Evolutionary conservation across 2,329 filamentous ascomycete species (phyloP).

Genomic region (Didymella segeticola): DNA sequence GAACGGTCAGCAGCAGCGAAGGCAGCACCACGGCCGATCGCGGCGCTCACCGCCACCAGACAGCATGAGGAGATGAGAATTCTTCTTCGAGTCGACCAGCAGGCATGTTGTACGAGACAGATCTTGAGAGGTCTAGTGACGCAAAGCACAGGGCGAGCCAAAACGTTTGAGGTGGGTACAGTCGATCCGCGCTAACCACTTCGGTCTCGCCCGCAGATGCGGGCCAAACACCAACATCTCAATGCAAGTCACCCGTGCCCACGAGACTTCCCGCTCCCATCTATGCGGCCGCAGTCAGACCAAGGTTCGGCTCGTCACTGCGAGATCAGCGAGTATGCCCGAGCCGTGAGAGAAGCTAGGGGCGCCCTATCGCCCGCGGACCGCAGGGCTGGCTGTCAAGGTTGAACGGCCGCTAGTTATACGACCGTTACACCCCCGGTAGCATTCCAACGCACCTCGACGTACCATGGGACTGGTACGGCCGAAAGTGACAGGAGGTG

Average conservation of each 20-base stretch:
- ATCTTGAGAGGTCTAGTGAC: constrained; percentile 17
- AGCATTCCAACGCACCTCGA: constrained; percentile 16
- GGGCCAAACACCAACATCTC: constrained; percentile 8
- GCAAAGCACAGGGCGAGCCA: constrained; percentile 17
- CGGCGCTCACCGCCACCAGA: constrained; percentile 10
- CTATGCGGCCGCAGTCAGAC: constrained; percentile 11
- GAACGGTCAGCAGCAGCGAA: constrained; percentile 10
- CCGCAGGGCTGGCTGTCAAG: constrained; percentile 14
- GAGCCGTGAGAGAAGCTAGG: constrained; percentile 3
- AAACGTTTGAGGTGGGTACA: constrained; percentile 4
- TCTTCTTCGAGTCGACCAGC: constrained; percentile 14
- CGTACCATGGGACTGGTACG: constrained; percentile 15
- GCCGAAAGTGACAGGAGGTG: constrained; percentile 12
- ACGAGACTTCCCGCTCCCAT: constrained; percentile 13
- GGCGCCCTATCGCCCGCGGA: constrained; percentile 8
- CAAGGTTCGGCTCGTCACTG: constrained; percentile 13
- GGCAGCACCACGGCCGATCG: constrained; percentile 1
- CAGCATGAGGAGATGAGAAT: constrained; percentile 13
- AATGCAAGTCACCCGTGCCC: constrained; percentile 11
- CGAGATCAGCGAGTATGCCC: constrained; percentile 1
- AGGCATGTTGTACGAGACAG: constrained; percentile 14
- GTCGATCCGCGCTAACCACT: constrained; percentile 5
- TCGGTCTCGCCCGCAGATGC: constrained; percentile 9
- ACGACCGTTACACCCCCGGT: constrained; percentile 19
- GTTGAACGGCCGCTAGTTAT: constrained; percentile 15